Conservation (phyloP, 805 yeast genomes). For the Metschnikowia similis region DNA sequence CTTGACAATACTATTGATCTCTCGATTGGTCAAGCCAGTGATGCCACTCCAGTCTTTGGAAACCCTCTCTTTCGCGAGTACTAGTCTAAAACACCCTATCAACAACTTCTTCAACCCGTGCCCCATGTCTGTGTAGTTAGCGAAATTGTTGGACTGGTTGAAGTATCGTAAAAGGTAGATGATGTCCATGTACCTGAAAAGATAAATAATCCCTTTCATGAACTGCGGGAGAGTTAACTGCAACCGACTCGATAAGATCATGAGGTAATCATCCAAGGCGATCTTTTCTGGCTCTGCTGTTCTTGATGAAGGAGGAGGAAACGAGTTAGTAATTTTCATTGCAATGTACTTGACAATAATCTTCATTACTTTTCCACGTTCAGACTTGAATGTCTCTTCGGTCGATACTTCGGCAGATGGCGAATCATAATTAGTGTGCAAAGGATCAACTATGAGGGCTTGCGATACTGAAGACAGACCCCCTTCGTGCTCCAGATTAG, state of each 20-base stretch:
- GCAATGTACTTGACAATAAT: slow-evolving; percentile 40
- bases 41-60: slow-evolving; percentile 30
- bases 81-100: slow-evolving; percentile 39
- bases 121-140: slow-evolving; percentile 42
- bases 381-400: slow-evolving; percentile 23
- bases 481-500: background rate
- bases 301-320: slow-evolving; percentile 37
- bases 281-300: slow-evolving; percentile 23
- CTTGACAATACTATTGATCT: slow-evolving; percentile 32
- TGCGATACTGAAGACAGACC: background rate
- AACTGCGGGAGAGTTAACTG: slow-evolving; percentile 32
- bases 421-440: background rate
- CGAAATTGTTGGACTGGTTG: slow-evolving; percentile 43
- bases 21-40: slow-evolving; percentile 35
- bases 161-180: slow-evolving; percentile 41
- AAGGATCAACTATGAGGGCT: background rate
- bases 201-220: slow-evolving; percentile 38
- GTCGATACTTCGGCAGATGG: slow-evolving; percentile 3
- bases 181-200: slow-evolving; percentile 45
- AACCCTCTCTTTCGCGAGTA: slow-evolving; percentile 30
- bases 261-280: slow-evolving; percentile 38
- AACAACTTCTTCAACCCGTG: slow-evolving; percentile 38
- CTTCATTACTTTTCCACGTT: slow-evolving; percentile 38
- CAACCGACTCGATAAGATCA: slow-evolving; percentile 36
- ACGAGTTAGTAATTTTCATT: slow-evolving; percentile 39